These are phyloP conservation scores for Neophaeococcomyces aloes DNA, from an alignment of 2,329 filamentous ascomycete genomes.

Conservation along the genomic window DNA sequence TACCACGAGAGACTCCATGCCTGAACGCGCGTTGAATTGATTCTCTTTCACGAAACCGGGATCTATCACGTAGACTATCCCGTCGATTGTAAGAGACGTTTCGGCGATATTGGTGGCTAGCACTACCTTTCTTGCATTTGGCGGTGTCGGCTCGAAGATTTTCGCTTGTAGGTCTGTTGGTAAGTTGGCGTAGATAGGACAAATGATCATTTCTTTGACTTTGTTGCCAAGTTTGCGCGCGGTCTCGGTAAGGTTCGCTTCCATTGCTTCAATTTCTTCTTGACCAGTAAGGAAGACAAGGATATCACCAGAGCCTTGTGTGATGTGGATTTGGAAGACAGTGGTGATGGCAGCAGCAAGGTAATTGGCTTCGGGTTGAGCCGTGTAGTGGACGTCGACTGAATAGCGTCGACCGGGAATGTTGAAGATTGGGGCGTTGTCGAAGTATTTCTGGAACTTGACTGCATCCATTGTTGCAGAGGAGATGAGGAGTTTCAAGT, in stretches of 20 bases:
- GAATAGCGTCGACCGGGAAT: constrained; percentile 82
- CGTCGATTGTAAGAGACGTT: constrained; percentile 89
- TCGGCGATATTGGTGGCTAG: constrained; percentile 96
- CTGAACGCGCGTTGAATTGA: constrained; percentile 78
- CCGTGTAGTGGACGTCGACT: constrained; percentile 84
- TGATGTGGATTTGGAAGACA: constrained; percentile 88
- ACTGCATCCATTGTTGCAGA: constrained; percentile 91
- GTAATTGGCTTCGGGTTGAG: constrained; percentile 87
- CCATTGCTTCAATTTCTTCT: constrained; percentile 86
- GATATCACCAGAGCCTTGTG: constrained; percentile 74
- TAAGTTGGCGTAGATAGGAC: constrained; percentile 88
- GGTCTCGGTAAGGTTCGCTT: constrained; percentile 74
- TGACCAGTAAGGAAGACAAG: constrained; percentile 91
- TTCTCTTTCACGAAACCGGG: constrained; percentile 94
- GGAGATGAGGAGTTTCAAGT: constrained; percentile 82
- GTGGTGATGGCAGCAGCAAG: constrained; percentile 84
- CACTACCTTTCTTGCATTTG: constrained; percentile 77
- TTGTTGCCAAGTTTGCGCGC: constrained; percentile 75
- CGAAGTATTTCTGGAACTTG: constrained; percentile 86
- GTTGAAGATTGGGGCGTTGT: constrained; percentile 86
- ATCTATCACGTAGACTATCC: constrained; percentile 92
- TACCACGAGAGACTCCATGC: constrained; percentile 84
- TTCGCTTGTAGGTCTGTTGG: constrained; percentile 83
- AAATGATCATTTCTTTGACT: constrained; percentile 76
- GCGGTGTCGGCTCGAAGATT: constrained; percentile 88